Conservation (phyloP, 1,284 basidiomycete genomes). For the Porogramme epimiltina region DNA sequence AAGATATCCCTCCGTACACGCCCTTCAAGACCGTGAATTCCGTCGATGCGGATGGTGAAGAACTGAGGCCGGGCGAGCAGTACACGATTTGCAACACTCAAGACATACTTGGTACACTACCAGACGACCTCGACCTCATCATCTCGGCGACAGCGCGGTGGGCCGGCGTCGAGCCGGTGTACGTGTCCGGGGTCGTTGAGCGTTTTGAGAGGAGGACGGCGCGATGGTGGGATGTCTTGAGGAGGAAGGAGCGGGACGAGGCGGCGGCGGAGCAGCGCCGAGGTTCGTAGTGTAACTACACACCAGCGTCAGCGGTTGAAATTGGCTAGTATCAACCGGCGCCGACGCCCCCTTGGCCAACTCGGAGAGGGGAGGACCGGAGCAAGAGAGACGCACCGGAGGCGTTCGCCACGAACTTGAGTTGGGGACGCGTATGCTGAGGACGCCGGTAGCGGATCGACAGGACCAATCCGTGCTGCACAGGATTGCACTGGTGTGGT, state of each 20-base stretch:
- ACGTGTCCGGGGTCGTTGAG: conserved; percentile 55
- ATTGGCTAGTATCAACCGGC: too few relatives aligned
- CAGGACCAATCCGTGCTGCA: too few relatives aligned
- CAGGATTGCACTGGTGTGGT: too few relatives aligned
- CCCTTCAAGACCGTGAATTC: conserved; percentile 10
- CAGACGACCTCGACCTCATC: conserved; percentile 49
- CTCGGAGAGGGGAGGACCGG: too few relatives aligned
- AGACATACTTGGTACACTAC: conserved; percentile 60
- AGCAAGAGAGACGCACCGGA: too few relatives aligned
- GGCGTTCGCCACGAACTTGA: too few relatives aligned
- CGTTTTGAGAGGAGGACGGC: conserved; percentile 59
- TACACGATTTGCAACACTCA: conserved; percentile 61
- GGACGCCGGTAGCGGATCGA: too few relatives aligned
- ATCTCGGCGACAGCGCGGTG: conserved; percentile 50
- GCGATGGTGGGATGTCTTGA: conserved; percentile 45
- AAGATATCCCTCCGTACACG: background rate
- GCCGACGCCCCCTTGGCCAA: too few relatives aligned
- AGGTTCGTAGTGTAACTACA: background rate
- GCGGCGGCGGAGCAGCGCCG: conserved; percentile 2
- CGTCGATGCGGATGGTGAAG: conserved; percentile 11
- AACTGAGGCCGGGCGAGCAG: conserved; percentile 50
- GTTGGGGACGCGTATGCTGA: too few relatives aligned
- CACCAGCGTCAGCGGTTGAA: too few relatives aligned
- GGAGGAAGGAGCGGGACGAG: conserved; percentile 22
- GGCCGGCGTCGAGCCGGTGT: conserved; percentile 52